A percentile compares a stretch with the other conserved stretches of the same genome.
Evolutionary conservation across 352 stramenopile genomes (phyloP).

Genomic region (Globisporangium cederbergense): DNA sequence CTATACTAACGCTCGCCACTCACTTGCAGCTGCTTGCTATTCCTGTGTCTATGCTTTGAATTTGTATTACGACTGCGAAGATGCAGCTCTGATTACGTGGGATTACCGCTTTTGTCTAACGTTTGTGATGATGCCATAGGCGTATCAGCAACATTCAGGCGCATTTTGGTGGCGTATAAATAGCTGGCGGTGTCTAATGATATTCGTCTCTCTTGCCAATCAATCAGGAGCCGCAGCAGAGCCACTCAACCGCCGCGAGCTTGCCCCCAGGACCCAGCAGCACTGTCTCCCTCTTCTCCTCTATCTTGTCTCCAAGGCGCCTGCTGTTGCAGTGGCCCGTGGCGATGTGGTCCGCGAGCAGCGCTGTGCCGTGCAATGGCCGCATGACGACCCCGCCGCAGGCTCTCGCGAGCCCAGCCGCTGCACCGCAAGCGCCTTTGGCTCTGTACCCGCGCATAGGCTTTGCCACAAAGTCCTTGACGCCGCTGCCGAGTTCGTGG

Average conservation of each 20-base stretch:
- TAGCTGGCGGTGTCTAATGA: not conserved
- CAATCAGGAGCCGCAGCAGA: not conserved
- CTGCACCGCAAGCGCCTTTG: slow-evolving; percentile 55
- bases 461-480: slow-evolving; percentile 64
- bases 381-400: slow-evolving; percentile 50
- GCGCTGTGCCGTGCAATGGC: slow-evolving; percentile 47
- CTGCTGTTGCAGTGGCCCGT: slow-evolving; percentile 62
- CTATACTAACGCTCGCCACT: too few species aligned
- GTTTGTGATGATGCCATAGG: not conserved
- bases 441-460: slow-evolving; percentile 55
- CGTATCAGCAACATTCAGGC: not conserved
- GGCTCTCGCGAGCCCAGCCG: slow-evolving; percentile 56
- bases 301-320: slow-evolving; percentile 25
- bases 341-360: slow-evolving; percentile 66
- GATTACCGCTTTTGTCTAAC: not conserved
- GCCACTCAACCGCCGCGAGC: not conserved
- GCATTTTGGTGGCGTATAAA: too few species aligned
- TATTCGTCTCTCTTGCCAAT: not conserved
- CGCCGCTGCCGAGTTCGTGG: slow-evolving; percentile 56
- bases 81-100: not conserved
- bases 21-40: not conserved
- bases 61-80: not conserved
- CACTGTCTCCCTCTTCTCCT: slow-evolving; percentile 4
- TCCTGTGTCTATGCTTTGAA: not conserved
- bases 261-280: not conserved